Evolutionary conservation across 2,329 filamentous ascomycete species (phyloP), one percentile per base, ranked within the genome.

Genomic region (Ophiostoma piceae): DNA sequence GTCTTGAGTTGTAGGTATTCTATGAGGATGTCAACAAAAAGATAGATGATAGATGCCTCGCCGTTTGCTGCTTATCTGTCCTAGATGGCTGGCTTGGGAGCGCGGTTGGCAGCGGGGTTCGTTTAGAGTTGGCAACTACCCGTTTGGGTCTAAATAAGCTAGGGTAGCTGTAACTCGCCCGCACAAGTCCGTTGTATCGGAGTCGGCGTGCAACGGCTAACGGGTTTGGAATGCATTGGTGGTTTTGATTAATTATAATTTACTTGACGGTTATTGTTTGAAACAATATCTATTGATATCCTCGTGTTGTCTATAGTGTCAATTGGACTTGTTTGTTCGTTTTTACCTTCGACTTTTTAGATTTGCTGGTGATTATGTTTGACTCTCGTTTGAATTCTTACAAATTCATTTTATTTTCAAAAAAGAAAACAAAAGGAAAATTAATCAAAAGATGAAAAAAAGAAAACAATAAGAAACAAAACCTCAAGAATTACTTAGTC

Each of bases 51-150:
- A 26, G n/a, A 22, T n/a, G 47, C 8, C n/a, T 57, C 9, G 12
- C 11, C n/a, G 11, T 57, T 26, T 57, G 65, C 41, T 47, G 65
- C 43, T 67, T 67, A 57, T 67, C 43, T 67, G 62, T 65, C 51
- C 62, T n/a, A 65, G 62, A 37, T 43, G 37, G 39, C 65, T 35
- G 35, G 35, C 51, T 26, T 26, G 22, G 51, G 11, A 57, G 51
- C 51, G 51, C 51, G 51, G 51, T 57, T 57, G 51, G 51, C 51
- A 57, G 51, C 51, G 65, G 65, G 65, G 65, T 47, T 32, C 4
- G 65, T 29, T 43, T n/a, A 14, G 12, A 66, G 37, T 26, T 66
- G 64, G 19, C 65, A 43, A 43, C 62, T 65, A 65, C 62, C 62
- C 62, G 62, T 65, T 39, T 37, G 65, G 65, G 37, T 66, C 39